Conservation (phyloP, 2,329 filamentous ascomycete genomes). For the Tolypocladium cylindrosporum region DNA sequence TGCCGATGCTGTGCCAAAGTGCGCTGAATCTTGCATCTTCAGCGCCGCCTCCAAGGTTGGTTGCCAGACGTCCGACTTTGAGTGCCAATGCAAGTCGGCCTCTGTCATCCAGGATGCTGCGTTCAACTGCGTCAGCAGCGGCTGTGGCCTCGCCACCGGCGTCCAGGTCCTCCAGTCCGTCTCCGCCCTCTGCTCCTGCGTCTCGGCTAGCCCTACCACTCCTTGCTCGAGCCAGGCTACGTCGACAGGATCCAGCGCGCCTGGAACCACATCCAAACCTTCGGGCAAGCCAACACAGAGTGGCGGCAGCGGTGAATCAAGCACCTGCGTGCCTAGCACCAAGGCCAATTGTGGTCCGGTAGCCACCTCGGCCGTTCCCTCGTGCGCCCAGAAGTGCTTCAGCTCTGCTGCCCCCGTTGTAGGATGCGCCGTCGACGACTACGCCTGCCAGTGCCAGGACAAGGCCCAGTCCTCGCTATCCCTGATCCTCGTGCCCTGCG, state of each 20-base stretch:
- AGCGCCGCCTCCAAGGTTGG: slow-evolving; percentile 13
- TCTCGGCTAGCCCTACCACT: slow-evolving; percentile 10
- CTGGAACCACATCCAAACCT: neutral
- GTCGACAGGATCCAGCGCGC: neutral
- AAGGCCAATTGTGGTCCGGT: slow-evolving; percentile 13
- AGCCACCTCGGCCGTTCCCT: slow-evolving; percentile 14
- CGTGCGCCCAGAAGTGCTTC: slow-evolving; percentile 17
- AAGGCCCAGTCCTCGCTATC: slow-evolving; percentile 13
- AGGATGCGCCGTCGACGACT: slow-evolving; percentile 16
- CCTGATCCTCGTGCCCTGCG: slow-evolving; percentile 15
- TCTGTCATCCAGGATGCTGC: slow-evolving; percentile 12
- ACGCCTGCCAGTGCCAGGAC: slow-evolving; percentile 16
- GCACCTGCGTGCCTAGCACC: slow-evolving; percentile 6
- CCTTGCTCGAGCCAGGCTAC: neutral
- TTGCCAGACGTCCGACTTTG: slow-evolving; percentile 12
- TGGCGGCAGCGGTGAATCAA: neutral
- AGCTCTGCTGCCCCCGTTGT: slow-evolving; percentile 12
- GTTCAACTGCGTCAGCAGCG: slow-evolving; percentile 9
- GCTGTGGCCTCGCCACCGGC: slow-evolving; percentile 8
- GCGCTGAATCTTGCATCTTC: slow-evolving; percentile 13
- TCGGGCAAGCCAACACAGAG: neutral
- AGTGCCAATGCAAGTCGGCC: slow-evolving; percentile 13
- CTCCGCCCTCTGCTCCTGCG: slow-evolving; percentile 13
- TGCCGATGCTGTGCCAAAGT: slow-evolving; percentile 13
- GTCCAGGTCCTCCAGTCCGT: slow-evolving; percentile 10